A percentile compares a stretch with the other conserved stretches of the same genome.
phyloP scores from a whole-genome alignment of 768 basidiomycete species.

The Serendipita sp. region DNA sequence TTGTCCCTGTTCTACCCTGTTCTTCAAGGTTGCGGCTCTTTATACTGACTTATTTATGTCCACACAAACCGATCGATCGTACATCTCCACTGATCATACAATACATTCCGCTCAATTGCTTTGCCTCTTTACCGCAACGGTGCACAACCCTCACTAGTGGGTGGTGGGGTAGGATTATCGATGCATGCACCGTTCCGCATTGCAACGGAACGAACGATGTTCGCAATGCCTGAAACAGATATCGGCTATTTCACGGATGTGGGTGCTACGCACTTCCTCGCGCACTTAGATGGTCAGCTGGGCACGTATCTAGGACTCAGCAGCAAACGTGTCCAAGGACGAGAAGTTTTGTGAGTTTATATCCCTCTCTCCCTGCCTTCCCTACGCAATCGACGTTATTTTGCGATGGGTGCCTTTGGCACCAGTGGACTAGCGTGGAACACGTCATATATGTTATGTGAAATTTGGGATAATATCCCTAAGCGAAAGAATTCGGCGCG shows the following conservation, averaged over 20 bases:
- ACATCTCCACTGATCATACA: background rate
- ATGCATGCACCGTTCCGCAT: conserved; percentile 77
- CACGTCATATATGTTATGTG: background rate
- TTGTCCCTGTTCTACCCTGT: conserved; percentile 8
- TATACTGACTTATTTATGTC: conserved; percentile 4
- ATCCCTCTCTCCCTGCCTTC: background rate
- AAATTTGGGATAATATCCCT: background rate
- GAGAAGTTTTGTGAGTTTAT: conserved; percentile 63
- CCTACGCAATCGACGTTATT: background rate
- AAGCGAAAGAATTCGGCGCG: background rate
- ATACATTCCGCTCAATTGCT: background rate
- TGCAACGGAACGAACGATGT: conserved; percentile 79
- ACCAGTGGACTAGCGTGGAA: conserved; percentile 6
- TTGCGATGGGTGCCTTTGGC: background rate
- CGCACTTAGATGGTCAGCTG: conserved; percentile 76
- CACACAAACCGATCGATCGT: background rate
- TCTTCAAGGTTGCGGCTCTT: conserved; percentile 5
- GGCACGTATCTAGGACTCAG: conserved; percentile 93
- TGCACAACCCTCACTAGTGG: conserved; percentile 43
- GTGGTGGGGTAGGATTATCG: conserved; percentile 83
- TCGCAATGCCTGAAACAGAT: conserved; percentile 95
- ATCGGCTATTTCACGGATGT: conserved; percentile 89
- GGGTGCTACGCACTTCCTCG: conserved; percentile 78
- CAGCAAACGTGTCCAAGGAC: conserved; percentile 50
- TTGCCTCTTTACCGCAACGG: conserved; percentile 4